Base-by-base conservation (phyloP, 1,284 basidiomycete genomes). In the Flammula alnicola region DNA sequence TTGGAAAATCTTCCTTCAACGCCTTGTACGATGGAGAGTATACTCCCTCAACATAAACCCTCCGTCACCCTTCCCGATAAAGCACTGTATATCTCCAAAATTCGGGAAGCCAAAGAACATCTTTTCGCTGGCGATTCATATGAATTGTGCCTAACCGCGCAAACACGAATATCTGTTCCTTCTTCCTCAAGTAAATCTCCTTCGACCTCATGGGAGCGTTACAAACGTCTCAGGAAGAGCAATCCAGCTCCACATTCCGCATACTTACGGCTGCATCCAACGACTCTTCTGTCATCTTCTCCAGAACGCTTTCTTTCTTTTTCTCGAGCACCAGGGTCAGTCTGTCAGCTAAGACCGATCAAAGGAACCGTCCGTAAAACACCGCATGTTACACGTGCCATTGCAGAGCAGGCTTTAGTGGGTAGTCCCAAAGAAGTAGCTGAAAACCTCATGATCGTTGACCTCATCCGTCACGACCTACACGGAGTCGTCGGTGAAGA, bases 381-480 rank as follows among this genome's bases (percentile, higher is more conserved):
- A 4, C 79, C 80, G 11, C 77, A 74, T 11, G 73, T 88, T 46
- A 84, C 80, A 17, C 82, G 85, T 8, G 77, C 76, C 26, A 73
- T 79, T 29, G 88, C 88, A 7, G 84, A 88, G 61, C 59, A 80
- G 60, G 68, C 78, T 2, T 73, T 99, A 25, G 75, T 79, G 17
- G 84, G 83, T 4, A 95, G 92, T 64, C 74, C 76, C 33, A 99
- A 98, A 69, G 96, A 99, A 68, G 84, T 96, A 1, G 96, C 95
- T 0, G 96, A 98, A 72, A 99, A 99, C 65, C 72, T 98, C 45
- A 98, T 99, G 96, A 98, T 99, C 58, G 96, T 98, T 17, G 96
- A 98, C 65, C 80, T 98, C 32, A 98, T 98, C 61, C 84, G 95
- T 11, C 92, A 97, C 51, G 96, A 99, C 69, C 75, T 99, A 25